Base-by-base conservation (phyloP, 2,329 filamentous ascomycete species). In the Penicillium hesseltinei region DNA sequence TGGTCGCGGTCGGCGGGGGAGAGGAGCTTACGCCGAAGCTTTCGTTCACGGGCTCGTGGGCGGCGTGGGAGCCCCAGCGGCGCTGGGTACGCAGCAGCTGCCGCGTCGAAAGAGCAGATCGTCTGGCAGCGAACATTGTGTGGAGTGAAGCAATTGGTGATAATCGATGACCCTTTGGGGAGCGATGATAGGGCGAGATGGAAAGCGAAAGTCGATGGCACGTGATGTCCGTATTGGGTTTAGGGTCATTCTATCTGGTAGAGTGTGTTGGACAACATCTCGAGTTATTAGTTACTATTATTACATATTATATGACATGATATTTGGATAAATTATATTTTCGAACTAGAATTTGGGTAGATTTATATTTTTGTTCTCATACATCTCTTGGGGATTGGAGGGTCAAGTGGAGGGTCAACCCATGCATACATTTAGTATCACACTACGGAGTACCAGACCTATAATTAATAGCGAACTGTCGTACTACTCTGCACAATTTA, bases 31-130 rank as follows among this genome's bases (percentile, higher is more conserved):
- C 78, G 57, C 77, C 77, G 62, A 78, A 73, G 64, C 71, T 66
- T 67, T 80, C 78, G 57, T 75, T 78, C 58, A 78, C 77, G 49
- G 77, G 75, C 54, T 74, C 75, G 64, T 76, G 74, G 61, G 63
- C 73, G 58, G 73, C 68, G 56, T 77, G 71, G 5, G 77, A 78
- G 62, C 70, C 77, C 63, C 73, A 77, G 65, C 78, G 75, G 58
- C 75, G 75, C 64, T 76, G 75, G 57, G 71, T 71, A 57, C 71
- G 73, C 70, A 77, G 69, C 64, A 73, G 54, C 53, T 70, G 67
- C 66, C 73, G 71, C 64, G 68, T 65, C 54, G 72, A 71, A 61
- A 68, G 70, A 59, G 69, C 71, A 59, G 73, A 75, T 69, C 73
- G 70, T 70, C 74, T 72, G 64, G 74, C 71, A 64, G 72, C 66